Evolutionary conservation across 208 protist species (phyloP), one percentile per base, ranked within the genome.

Genomic region (Naegleria fowleri): DNA sequence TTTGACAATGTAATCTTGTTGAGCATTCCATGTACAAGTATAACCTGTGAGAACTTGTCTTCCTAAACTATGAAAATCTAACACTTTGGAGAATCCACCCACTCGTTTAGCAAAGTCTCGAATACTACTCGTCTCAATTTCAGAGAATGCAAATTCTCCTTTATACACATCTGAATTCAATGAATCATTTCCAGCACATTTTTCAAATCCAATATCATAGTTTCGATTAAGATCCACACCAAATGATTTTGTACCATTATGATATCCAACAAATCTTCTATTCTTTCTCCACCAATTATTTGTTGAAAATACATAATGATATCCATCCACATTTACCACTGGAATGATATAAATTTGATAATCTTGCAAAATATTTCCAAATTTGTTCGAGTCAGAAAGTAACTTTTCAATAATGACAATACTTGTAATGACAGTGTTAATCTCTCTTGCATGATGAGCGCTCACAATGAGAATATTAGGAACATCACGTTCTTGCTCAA

Each of bases 141-240:
- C 83, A 48, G 83, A 86, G 16, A 86, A 36, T 43, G 40, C 83
- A 43, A 13, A 48, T 43, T 22, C 7, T 40, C 83, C 83, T 43
- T 36, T 86, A 48, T 48, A 86, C 39, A 29, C 29, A 6, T 86
- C 83, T 4, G 38, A 48, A 11, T 36, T 86, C 19, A 39, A 39
- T 33, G 16, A 29, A 29, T 1, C 5, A 29, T 22, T 43, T 19
- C 36, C 29, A 13, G 29, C 83, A 43, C 36, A 43, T 48, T 29
- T 36, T 19, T 43, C 38, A 40, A 40, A 86, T 48, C 83, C 83
- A 48, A 43, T 29, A 22, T 86, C 36, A 39, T 43, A 86, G 41
- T 86, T 86, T 86, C 83, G 43, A 86, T 86, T 86, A 22, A 86
- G 29, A 86, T 86, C 83, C 15, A 86, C 38, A 33, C 83, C 83